Evolutionary conservation across 805 yeast species (phyloP).

Genomic region (Saccharomycopsis capsularis): DNA sequence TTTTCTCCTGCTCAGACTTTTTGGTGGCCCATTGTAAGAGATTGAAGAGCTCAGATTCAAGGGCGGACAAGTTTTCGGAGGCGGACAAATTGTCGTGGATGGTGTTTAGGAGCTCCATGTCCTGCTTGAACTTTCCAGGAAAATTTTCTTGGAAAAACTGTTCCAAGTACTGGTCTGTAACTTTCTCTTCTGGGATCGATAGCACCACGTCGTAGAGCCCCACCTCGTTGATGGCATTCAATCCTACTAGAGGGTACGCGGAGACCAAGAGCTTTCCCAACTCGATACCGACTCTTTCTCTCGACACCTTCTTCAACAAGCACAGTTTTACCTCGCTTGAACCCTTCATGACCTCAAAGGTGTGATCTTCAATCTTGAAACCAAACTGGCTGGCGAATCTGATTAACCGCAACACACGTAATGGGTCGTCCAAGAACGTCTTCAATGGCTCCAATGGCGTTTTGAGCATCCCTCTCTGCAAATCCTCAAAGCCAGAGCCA

Average conservation of each 20-base stretch:
- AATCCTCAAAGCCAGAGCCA: constrained; percentile 63
- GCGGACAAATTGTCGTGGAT: constrained; percentile 5
- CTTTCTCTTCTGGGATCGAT: constrained; percentile 22
- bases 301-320: constrained; percentile 66
- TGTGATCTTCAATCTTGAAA: constrained; percentile 58
- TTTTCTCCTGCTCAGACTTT: constrained; percentile 2
- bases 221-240: constrained; percentile 49
- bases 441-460: constrained; percentile 83
- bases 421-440: constrained; percentile 91
- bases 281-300: constrained; percentile 88
- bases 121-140: constrained; percentile 19
- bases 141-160: constrained; percentile 20
- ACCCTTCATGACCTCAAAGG: constrained; percentile 54
- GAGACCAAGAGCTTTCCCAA: constrained; percentile 70
- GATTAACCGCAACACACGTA: constrained; percentile 76
- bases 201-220: constrained; percentile 56
- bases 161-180: constrained; percentile 1
- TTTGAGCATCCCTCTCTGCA: constrained; percentile 60
- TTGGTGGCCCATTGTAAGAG: background rate
- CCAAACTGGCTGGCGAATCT: constrained; percentile 79
- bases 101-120: constrained; percentile 2
- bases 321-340: constrained; percentile 45
- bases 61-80: background rate
- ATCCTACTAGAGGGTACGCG: constrained; percentile 53
- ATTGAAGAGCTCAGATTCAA: constrained; percentile 6